These are phyloP conservation scores for Trypethelium eluteriae DNA, from an alignment of 495 filamentous ascomycete genomes.

Conservation along the genomic window DNA sequence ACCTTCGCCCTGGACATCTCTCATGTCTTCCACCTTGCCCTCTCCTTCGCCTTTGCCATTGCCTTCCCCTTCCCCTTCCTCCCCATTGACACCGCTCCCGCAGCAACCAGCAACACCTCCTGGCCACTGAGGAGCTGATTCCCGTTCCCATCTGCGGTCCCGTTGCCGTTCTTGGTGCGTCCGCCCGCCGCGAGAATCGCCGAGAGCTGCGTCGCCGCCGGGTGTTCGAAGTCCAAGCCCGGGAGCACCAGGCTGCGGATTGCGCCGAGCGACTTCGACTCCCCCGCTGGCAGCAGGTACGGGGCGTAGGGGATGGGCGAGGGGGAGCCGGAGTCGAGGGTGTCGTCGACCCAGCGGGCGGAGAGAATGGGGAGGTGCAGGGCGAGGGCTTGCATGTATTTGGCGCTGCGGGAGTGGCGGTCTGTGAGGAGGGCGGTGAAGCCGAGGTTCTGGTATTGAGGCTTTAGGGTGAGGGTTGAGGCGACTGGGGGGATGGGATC, in stretches of 20 bases:
- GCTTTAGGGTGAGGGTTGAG: slow-evolving; percentile 39
- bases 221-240: too few relatives aligned
- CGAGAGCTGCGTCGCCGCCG: too few relatives aligned
- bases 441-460: slow-evolving; percentile 49
- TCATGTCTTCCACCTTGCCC: not conserved
- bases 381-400: slow-evolving; percentile 93
- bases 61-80: slow-evolving; percentile 55
- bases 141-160: slow-evolving; percentile 18
- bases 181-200: too few relatives aligned
- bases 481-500: slow-evolving; percentile 6
- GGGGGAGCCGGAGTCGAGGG: slow-evolving; percentile 38
- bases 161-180: too few relatives aligned
- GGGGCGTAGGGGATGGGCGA: slow-evolving; percentile 61
- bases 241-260: slow-evolving; percentile 63
- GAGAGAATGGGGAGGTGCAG: slow-evolving; percentile 80
- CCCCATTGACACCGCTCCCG: not conserved
- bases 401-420: slow-evolving; percentile 75
- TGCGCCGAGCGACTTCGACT: slow-evolving; percentile 65
- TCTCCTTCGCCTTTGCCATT: not conserved
- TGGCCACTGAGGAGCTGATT: slow-evolving; percentile 56
- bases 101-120: slow-evolving; percentile 66
- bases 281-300: slow-evolving; percentile 81
- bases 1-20: not conserved
- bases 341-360: slow-evolving; percentile 71
- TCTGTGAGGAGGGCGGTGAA: slow-evolving; percentile 85